Percentiles rank a stretch among this genome's conserved stretches.
phyloP scores from a whole-genome alignment of 129 eudicot genomes.

The Pittosporum tobira region DNA sequence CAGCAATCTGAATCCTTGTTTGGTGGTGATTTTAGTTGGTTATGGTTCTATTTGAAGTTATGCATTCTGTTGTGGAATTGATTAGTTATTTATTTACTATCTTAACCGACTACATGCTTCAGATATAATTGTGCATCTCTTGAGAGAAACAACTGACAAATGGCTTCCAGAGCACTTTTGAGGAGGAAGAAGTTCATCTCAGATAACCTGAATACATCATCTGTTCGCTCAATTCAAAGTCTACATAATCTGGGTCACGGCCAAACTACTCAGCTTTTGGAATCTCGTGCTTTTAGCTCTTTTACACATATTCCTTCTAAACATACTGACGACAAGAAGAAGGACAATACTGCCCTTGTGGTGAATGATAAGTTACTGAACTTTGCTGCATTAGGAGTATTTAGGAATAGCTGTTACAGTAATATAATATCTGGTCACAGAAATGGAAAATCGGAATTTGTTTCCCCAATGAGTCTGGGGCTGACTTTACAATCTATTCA shows the following conservation, averaged over 20 bases:
- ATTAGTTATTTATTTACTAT: neutral
- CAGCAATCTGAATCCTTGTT: too few species aligned
- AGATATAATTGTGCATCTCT: conserved; percentile 13
- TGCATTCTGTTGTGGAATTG: neutral
- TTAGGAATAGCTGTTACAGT: conserved; percentile 20
- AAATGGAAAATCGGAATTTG: conserved; percentile 23
- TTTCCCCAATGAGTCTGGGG: conserved; percentile 26
- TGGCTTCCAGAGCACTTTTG: conserved; percentile 81
- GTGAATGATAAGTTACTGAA: conserved; percentile 21
- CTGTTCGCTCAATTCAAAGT: conserved; percentile 33
- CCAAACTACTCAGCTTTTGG: conserved; percentile 20
- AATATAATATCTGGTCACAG: conserved; percentile 13
- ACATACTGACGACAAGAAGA: conserved; percentile 19
- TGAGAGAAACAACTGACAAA: conserved; percentile 13
- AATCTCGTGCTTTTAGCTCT: conserved; percentile 22
- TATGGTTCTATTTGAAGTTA: neutral
- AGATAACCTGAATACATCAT: conserved; percentile 30
- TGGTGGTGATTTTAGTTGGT: neutral
- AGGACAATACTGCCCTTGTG: conserved; percentile 14
- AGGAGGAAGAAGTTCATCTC: conserved; percentile 40
- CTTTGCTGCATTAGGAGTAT: conserved; percentile 18
- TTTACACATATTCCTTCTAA: conserved; percentile 15
- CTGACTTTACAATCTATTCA: conserved; percentile 27
- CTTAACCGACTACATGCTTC: neutral
- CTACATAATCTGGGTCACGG: conserved; percentile 31